Conservation (phyloP, 305 asterid genomes). For the Fraxinus floribunda region DNA sequence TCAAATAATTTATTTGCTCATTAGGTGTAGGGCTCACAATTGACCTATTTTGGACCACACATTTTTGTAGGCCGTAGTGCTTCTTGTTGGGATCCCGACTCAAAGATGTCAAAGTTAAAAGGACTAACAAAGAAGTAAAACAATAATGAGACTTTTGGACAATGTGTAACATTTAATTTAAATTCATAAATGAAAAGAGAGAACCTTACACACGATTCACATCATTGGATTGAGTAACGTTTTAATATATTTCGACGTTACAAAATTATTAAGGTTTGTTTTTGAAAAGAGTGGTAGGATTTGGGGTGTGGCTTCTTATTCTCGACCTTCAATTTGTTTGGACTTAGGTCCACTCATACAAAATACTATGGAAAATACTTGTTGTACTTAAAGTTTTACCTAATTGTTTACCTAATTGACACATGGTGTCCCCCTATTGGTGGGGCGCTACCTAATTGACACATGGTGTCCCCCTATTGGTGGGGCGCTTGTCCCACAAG, state of each 20-base stretch:
- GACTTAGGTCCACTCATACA: background rate
- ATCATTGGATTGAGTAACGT: background rate
- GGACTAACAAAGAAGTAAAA: background rate
- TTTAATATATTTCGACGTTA: too few relatives aligned
- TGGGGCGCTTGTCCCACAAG: too few relatives aligned
- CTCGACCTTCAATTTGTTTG: background rate
- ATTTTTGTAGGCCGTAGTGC: background rate
- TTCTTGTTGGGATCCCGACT: too few relatives aligned
- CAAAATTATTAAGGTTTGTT: too few relatives aligned
- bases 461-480: too few relatives aligned
- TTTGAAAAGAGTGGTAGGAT: background rate
- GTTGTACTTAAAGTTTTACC: too few relatives aligned
- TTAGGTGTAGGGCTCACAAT: background rate
- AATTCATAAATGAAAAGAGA: background rate
- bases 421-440: too few relatives aligned
- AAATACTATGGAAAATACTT: too few relatives aligned
- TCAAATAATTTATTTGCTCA: background rate
- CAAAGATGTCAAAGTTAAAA: too few relatives aligned
- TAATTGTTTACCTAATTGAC: too few relatives aligned
- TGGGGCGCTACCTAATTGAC: too few relatives aligned
- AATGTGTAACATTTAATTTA: background rate
- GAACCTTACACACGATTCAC: background rate
- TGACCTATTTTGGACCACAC: background rate
- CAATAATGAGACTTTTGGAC: background rate
- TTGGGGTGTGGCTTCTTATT: background rate